phyloP scores from a whole-genome alignment of 305 asterid species.

The Solanum hybrid region DNA sequence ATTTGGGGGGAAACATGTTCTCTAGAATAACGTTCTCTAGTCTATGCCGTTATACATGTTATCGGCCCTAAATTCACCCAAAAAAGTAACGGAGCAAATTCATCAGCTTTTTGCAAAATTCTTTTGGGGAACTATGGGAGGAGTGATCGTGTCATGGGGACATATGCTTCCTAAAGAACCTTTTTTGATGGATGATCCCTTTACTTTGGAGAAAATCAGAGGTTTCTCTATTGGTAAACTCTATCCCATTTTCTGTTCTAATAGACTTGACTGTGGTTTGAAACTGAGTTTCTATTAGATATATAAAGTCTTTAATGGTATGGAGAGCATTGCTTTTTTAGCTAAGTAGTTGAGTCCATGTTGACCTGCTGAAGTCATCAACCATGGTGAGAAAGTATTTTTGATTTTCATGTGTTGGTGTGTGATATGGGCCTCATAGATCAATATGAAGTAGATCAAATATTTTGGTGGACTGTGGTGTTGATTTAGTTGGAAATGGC shows the following conservation, averaged over 20 bases:
- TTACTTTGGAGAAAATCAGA: not conserved
- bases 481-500: not conserved
- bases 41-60: not conserved
- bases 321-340: not conserved
- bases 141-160: not conserved
- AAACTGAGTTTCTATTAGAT: not conserved
- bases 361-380: not conserved
- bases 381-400: not conserved
- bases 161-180: not conserved
- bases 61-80: not conserved
- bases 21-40: fast-evolving
- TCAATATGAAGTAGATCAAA: not conserved
- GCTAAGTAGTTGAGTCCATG: not conserved
- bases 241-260: not conserved
- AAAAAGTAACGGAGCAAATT: not conserved
- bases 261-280: not conserved
- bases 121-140: not conserved
- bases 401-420: not conserved
- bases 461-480: fast-evolving
- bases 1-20: not conserved
- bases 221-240: not conserved
- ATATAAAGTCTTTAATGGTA: not conserved
- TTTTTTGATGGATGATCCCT: not conserved
- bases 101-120: not conserved
- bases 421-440: not conserved